Base-by-base conservation (phyloP, 2,329 filamentous ascomycete genomes). In the Hypomyces rosellus region DNA sequence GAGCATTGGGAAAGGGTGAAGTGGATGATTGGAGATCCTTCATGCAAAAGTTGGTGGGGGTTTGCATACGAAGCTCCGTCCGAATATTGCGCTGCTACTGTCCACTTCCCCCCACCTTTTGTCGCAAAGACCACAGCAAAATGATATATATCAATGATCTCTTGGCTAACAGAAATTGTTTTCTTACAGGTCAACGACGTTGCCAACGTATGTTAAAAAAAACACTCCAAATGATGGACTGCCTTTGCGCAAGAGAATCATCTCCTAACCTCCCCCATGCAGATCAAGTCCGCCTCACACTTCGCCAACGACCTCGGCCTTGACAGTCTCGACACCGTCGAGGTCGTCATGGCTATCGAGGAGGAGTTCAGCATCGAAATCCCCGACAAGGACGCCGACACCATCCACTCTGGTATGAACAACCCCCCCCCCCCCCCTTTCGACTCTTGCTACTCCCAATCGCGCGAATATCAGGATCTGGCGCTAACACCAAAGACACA, bases 311-410 rank as follows among this genome's bases (percentile, higher is more conserved):
- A 99, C 74, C 87, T 99, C 57, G 93, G 91, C 59, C 79, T 99
- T 65, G 93, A 99, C 78, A 95, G 88, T 75, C 82, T 99, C 72
- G 93, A 99, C 72, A 96, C 93, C 57, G 93, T 99, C 57, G 93
- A 99, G 80, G 93, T 99, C 60, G 93, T 99, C 64, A 99, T 99
- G 93, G 93, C 93, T 60, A 97, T 99, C 74, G 93, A 99, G 82
- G 93, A 99, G 75, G 77, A 84, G 65, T 83, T 84, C 67, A 82
- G 89, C 86, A 93, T 96, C 70, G 91, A 96, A 81, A 96, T 96
- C 65, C 91, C 91, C 62, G 91, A 96, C 76, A 96, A 96, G 82
- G 89, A 96, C 68, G 91, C 91, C 60, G 91, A 96, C 72, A 78
- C 80, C 59, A 95, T 96, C 72, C 89, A 93, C 81, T 95, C 89